These are phyloP conservation scores for Canna indica DNA, from an alignment of 176 grass and related monocot species.

Conservation along the genomic window DNA sequence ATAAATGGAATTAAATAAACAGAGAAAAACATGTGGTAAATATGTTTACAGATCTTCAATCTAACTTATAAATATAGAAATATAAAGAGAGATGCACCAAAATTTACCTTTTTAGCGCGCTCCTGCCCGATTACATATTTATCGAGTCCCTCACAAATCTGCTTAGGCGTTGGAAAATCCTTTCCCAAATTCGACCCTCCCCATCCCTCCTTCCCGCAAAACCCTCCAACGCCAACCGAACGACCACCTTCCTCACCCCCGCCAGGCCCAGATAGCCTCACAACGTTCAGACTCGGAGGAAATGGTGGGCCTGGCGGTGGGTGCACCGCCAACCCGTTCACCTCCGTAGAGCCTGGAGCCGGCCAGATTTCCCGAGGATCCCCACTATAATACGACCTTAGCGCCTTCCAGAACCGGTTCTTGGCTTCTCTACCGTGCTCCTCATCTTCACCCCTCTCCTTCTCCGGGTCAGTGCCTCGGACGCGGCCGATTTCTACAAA, in stretches of 20 bases:
- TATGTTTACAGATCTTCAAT: not conserved
- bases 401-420: conserved; percentile 36
- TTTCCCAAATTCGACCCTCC: conserved; percentile 77
- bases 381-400: conserved; percentile 27
- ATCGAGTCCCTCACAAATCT: conserved; percentile 43
- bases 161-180: conserved; percentile 58
- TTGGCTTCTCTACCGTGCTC: conserved; percentile 17
- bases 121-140: conserved; percentile 57
- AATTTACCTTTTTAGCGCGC: conserved; percentile 39
- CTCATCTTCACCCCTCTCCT: not conserved
- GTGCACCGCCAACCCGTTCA: conserved; percentile 47
- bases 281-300: conserved; percentile 57
- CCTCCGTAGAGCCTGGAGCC: not conserved
- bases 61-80: not conserved
- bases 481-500: conserved; percentile 92
- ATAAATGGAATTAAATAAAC: not conserved
- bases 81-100: not conserved
- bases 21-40: not conserved
- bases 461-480: conserved; percentile 24
- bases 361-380: conserved; percentile 33
- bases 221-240: conserved; percentile 4
- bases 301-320: conserved; percentile 53
- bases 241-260: conserved; percentile 23
- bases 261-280: conserved; percentile 41
- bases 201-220: conserved; percentile 56